Conservation (phyloP, 352 stramenopile genomes). For the Thraustotheca clavata region DNA sequence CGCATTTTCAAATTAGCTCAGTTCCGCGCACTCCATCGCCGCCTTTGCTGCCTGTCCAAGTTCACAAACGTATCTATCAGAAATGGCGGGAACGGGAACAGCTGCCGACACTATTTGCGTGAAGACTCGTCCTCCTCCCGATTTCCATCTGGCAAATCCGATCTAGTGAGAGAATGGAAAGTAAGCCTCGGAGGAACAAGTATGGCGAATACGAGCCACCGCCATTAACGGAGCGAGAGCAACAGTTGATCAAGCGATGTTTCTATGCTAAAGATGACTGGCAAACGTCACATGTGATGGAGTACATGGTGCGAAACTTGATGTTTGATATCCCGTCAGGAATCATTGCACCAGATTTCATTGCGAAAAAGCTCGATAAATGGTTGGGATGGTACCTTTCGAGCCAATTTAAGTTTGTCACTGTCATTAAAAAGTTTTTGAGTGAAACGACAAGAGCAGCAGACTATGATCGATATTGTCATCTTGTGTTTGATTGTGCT, state of each 20-base stretch:
- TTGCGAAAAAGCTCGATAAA: background rate
- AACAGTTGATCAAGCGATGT: background rate
- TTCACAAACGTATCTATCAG: too few species aligned
- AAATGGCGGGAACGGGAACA: too few species aligned
- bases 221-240: background rate
- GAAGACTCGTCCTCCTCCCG: too few species aligned
- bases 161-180: too few species aligned
- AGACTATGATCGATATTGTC: background rate
- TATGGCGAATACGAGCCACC: background rate
- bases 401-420: background rate
- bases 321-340: background rate
- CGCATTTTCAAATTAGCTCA: too few species aligned
- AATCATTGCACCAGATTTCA: background rate
- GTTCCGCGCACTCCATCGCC: too few species aligned
- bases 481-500: background rate
- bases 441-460: background rate
- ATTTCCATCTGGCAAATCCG: too few species aligned
- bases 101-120: too few species aligned
- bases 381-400: background rate
- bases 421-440: background rate
- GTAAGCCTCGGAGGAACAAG: background rate
- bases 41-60: too few species aligned
- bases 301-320: constrained; percentile 1
- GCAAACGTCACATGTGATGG: background rate
- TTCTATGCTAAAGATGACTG: background rate